These are phyloP conservation scores for Brassica nigra DNA, from an alignment of 345 rosid genomes.

Conservation along the genomic window DNA sequence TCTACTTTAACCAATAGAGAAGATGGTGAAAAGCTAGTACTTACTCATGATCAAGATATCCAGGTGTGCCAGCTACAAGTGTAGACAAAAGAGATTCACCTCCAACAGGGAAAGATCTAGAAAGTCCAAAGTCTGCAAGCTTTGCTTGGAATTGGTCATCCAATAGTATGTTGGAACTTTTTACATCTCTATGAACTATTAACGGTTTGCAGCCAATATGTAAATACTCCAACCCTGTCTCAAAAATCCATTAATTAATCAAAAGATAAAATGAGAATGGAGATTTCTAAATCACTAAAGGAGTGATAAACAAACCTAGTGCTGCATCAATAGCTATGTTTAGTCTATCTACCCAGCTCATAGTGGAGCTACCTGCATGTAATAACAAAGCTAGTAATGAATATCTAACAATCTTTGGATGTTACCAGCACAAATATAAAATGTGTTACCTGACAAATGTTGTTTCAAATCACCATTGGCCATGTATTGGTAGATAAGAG, in stretches of 20 bases:
- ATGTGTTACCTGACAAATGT: slow-evolving; percentile 41
- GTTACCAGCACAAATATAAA: not conserved
- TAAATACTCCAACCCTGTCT: not conserved
- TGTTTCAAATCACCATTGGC: slow-evolving; percentile 51
- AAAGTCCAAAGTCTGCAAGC: slow-evolving; percentile 12
- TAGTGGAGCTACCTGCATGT: slow-evolving; percentile 32
- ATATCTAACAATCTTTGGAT: not conserved
- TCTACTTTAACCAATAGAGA: not conserved
- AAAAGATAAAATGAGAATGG: not conserved
- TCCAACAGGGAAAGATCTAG: slow-evolving; percentile 1
- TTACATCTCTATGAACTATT: slow-evolving; percentile 12
- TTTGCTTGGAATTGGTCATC: slow-evolving; percentile 37
- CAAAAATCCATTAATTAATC: not conserved
- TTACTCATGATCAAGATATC: slow-evolving; percentile 12
- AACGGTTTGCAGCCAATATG: slow-evolving; percentile 12
- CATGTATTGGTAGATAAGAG: slow-evolving; percentile 61
- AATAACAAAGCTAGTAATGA: not conserved
- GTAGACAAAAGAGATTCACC: slow-evolving; percentile 4
- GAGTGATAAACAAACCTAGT: slow-evolving; percentile 39
- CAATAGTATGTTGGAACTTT: slow-evolving; percentile 53
- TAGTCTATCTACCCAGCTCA: slow-evolving; percentile 53
- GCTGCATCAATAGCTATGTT: slow-evolving; percentile 58
- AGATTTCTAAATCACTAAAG: not conserved
- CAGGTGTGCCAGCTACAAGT: slow-evolving; percentile 12
- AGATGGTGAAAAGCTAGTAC: not conserved